These are phyloP conservation scores for Petunia secreta DNA, from an alignment of 257 asterid species.

Conservation along the genomic window DNA sequence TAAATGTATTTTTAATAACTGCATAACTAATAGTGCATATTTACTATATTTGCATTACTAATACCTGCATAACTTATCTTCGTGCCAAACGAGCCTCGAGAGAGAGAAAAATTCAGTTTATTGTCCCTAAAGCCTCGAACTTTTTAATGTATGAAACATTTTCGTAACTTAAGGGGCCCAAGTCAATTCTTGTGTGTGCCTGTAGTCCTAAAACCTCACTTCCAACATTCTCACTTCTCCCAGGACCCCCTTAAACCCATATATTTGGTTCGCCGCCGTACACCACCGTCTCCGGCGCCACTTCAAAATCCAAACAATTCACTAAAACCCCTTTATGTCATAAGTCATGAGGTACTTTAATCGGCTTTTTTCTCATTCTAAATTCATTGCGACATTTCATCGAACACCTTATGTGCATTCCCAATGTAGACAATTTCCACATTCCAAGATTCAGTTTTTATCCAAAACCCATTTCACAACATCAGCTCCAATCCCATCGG, in stretches of 20 bases:
- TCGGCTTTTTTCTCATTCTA: slow-evolving; percentile 26
- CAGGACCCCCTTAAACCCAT: neutral
- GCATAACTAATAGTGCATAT: too few species aligned
- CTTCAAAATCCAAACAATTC: neutral
- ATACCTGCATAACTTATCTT: too few species aligned
- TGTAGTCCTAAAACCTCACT: slow-evolving; percentile 10
- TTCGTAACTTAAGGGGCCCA: slow-evolving; percentile 6
- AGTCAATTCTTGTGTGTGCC: neutral
- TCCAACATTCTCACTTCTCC: neutral
- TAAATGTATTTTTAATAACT: too few species aligned
- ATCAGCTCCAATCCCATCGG: slow-evolving; percentile 50
- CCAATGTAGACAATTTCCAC: neutral
- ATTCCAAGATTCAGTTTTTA: neutral
- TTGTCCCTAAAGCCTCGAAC: too few species aligned
- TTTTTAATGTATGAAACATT: neutral
- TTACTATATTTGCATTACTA: too few species aligned
- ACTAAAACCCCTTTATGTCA: neutral
- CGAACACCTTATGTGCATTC: slow-evolving; percentile 21
- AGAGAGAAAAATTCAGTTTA: too few species aligned
- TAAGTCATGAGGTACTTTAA: slow-evolving; percentile 16
- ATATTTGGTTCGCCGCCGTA: neutral
- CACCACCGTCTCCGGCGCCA: slow-evolving; percentile 9
- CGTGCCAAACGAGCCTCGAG: too few species aligned
- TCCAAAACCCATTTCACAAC: slow-evolving; percentile 40
- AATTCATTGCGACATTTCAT: slow-evolving; percentile 29